Evolutionary conservation across 768 basidiomycete genomes (phyloP).

Genomic region (Leccinellum luteum): DNA sequence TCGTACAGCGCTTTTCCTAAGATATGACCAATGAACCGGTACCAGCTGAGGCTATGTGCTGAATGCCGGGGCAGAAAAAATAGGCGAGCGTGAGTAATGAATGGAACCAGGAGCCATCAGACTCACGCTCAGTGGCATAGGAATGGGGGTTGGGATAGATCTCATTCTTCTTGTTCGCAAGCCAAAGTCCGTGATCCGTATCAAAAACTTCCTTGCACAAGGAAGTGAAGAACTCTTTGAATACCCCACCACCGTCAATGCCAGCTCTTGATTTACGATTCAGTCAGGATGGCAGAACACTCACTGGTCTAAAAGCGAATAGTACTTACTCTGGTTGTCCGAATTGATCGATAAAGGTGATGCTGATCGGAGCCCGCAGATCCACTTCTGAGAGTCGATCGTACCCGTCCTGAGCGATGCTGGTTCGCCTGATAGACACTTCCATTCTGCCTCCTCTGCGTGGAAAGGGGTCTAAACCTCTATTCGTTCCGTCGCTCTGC

Average conservation of each 20-base stretch:
- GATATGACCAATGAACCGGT: conserved; percentile 87
- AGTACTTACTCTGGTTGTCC: conserved; percentile 74
- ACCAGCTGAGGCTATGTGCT: conserved; percentile 91
- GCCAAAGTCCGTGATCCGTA: conserved; percentile 91
- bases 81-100: not conserved
- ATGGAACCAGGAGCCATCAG: not conserved
- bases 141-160: conserved; percentile 92
- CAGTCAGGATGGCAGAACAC: conserved; percentile 9
- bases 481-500: conserved; percentile 49
- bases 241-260: conserved; percentile 95
- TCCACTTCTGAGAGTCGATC: conserved; percentile 74
- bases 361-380: conserved; percentile 80
- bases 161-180: conserved; percentile 87
- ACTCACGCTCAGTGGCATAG: conserved; percentile 81
- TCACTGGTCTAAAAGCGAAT: not conserved
- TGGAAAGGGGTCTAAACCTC: conserved; percentile 16
- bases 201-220: conserved; percentile 94
- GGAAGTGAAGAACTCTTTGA: conserved; percentile 96
- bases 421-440: conserved; percentile 51
- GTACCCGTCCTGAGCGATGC: conserved; percentile 89
- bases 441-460: conserved; percentile 23
- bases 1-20: conserved; percentile 97
- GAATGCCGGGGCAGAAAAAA: not conserved
- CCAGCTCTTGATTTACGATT: conserved; percentile 54
- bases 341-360: conserved; percentile 90